Conservation (phyloP, 768 basidiomycete genomes). For the Pisolithus orientalis region DNA sequence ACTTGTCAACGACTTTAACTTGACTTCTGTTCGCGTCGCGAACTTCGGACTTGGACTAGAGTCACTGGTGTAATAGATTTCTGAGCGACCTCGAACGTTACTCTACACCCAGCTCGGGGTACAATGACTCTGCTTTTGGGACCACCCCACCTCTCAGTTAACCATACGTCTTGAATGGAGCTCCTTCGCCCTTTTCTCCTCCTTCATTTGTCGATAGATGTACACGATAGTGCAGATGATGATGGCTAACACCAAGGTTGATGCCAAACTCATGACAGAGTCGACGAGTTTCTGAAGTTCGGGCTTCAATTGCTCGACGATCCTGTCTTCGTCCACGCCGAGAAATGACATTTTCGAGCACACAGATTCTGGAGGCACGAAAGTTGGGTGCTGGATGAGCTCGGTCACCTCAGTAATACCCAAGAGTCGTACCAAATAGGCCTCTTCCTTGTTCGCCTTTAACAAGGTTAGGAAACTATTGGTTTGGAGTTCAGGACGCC, state of each 20-base stretch:
- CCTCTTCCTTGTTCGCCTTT: no score
- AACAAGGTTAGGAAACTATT: no score
- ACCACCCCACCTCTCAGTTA: background rate
- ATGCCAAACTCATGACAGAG: background rate
- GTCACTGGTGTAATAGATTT: no score
- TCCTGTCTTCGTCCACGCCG: slow-evolving; percentile 11
- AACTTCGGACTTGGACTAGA: no score
- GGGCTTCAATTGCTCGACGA: slow-evolving; percentile 11
- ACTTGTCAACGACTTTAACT: no score
- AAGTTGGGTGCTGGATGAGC: background rate
- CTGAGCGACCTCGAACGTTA: no score
- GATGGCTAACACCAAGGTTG: slow-evolving; percentile 8
- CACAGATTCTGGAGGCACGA: background rate
- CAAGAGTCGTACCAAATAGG: background rate
- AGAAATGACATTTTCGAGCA: background rate
- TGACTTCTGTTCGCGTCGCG: no score
- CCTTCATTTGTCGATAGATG: slow-evolving; percentile 9
- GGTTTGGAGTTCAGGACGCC: no score
- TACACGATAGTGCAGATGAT: slow-evolving; percentile 12
- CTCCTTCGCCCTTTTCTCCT: slow-evolving; percentile 15
- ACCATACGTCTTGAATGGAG: slow-evolving; percentile 12
- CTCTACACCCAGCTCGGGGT: no score
- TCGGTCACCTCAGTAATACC: background rate
- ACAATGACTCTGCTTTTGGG: no score
- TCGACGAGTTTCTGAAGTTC: slow-evolving; percentile 2